A percentile compares a stretch with the other conserved stretches of the same genome.
phyloP scores from a whole-genome alignment of 768 basidiomycete genomes.

The Flagelloscypha sp. region DNA sequence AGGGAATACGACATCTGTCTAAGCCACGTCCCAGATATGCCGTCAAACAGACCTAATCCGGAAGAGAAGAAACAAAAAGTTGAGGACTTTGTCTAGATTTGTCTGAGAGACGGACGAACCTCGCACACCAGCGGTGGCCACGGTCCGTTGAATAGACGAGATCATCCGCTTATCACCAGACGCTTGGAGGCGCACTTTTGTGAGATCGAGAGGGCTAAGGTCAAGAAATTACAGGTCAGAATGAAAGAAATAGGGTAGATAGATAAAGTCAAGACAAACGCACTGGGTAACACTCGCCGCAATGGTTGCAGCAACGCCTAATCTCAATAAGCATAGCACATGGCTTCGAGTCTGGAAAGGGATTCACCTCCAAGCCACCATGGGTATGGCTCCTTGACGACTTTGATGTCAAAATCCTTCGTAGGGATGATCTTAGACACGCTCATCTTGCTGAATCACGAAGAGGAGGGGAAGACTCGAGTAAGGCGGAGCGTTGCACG shows the following conservation, averaged over 20 bases:
- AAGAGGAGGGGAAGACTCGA: too few species aligned
- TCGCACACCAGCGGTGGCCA: constrained; percentile 60
- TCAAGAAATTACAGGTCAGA: neutral
- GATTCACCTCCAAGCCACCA: constrained; percentile 81
- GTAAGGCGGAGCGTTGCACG: too few species aligned
- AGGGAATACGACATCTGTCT: constrained; percentile 91
- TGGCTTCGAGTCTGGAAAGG: constrained; percentile 11
- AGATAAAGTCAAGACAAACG: constrained; percentile 16
- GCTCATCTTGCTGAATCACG: too few species aligned
- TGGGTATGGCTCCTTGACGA: constrained; percentile 78
- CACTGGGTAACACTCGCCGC: constrained; percentile 86
- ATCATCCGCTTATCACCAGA: constrained; percentile 91
- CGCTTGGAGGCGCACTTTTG: constrained; percentile 87
- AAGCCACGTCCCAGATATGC: constrained; percentile 82
- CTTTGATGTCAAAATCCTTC: too few species aligned
- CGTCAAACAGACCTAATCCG: constrained; percentile 65
- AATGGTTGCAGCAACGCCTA: constrained; percentile 74
- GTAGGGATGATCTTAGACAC: too few species aligned
- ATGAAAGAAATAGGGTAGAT: neutral
- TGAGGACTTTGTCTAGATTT: constrained; percentile 24
- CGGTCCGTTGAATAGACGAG: constrained; percentile 72
- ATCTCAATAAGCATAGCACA: neutral
- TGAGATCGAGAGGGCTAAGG: constrained; percentile 71
- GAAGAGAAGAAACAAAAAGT: constrained; percentile 29
- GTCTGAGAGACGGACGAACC: constrained; percentile 9